Evolutionary conservation across 2,329 filamentous ascomycete species (phyloP).

Genomic region (Trichophyton equinum): DNA sequence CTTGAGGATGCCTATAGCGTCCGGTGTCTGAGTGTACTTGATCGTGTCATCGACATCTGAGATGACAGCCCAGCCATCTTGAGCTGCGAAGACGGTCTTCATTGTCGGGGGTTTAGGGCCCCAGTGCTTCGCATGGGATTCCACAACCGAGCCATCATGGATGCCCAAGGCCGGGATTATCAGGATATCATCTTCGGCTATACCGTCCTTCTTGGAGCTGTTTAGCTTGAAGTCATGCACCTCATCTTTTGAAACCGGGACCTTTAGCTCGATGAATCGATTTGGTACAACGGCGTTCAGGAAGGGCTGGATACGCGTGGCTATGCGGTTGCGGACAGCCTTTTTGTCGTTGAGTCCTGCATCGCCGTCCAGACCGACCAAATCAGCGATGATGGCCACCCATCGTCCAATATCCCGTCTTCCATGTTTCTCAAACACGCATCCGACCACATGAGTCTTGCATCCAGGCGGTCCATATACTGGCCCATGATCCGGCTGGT

Average conservation of each 20-base stretch:
- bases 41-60: constrained; percentile 94
- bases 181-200: constrained; percentile 51
- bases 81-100: constrained; percentile 60
- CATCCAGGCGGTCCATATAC: constrained; percentile 37
- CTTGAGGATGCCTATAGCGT: constrained; percentile 65
- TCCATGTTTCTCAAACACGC: constrained; percentile 63
- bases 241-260: constrained; percentile 40
- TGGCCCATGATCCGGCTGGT: constrained; percentile 32
- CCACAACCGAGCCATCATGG: constrained; percentile 39
- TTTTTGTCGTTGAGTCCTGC: constrained; percentile 35
- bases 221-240: constrained; percentile 44
- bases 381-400: constrained; percentile 57
- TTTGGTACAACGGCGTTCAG: constrained; percentile 62
- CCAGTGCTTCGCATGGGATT: constrained; percentile 20
- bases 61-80: constrained; percentile 72
- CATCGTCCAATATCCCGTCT: constrained; percentile 54
- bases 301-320: constrained; percentile 50
- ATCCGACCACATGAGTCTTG: constrained; percentile 72
- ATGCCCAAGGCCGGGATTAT: constrained; percentile 30
- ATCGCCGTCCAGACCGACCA: constrained; percentile 53
- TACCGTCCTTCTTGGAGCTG: constrained; percentile 58
- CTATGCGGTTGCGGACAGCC: constrained; percentile 55
- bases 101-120: constrained; percentile 38
- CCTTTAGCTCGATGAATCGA: constrained; percentile 52
- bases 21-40: constrained; percentile 74